A percentile compares a stretch with the other conserved stretches of the same genome.
Conservation (phyloP, 2,329 filamentous ascomycete genomes). For the Aureobasidium sp. region DNA sequence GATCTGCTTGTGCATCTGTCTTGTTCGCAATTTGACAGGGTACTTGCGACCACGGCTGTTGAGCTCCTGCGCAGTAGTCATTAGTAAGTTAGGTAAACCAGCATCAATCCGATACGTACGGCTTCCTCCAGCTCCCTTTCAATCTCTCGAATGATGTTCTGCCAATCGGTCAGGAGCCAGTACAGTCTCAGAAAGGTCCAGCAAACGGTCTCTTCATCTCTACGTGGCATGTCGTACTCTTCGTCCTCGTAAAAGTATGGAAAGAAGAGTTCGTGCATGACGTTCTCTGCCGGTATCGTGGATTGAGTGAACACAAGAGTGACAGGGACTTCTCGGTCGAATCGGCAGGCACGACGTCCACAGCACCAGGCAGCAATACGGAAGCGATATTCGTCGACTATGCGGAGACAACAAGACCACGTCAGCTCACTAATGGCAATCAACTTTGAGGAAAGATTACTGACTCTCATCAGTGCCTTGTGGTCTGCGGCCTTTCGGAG, state of each 20-base stretch:
- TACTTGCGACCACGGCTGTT: slow-evolving; percentile 29
- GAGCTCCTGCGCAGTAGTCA: slow-evolving; percentile 20
- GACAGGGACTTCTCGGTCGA: slow-evolving; percentile 27
- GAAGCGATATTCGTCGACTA: slow-evolving; percentile 29
- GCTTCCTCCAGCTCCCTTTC: slow-evolving; percentile 29
- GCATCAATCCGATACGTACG: neutral
- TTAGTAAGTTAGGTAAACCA: neutral
- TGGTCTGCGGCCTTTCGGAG: slow-evolving; percentile 20
- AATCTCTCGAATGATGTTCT: slow-evolving; percentile 32
- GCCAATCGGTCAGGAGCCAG: slow-evolving; percentile 32
- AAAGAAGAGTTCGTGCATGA: slow-evolving; percentile 29
- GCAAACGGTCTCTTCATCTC: slow-evolving; percentile 31
- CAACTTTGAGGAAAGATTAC: neutral
- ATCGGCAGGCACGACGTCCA: slow-evolving; percentile 27
- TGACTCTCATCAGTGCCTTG: slow-evolving; percentile 1
- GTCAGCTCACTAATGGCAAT: neutral
- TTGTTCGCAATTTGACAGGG: slow-evolving; percentile 29
- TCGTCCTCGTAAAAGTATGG: slow-evolving; percentile 27
- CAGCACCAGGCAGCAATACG: slow-evolving; percentile 31
- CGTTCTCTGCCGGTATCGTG: slow-evolving; percentile 26
- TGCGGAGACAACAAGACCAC: neutral
- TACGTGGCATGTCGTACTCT: slow-evolving; percentile 27
- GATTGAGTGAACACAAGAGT: slow-evolving; percentile 30
- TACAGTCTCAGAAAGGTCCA: slow-evolving; percentile 31
- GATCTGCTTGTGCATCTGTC: slow-evolving; percentile 29